Conservation (phyloP, 495 filamentous ascomycete genomes). For the Aspergillus egyptiacus region DNA sequence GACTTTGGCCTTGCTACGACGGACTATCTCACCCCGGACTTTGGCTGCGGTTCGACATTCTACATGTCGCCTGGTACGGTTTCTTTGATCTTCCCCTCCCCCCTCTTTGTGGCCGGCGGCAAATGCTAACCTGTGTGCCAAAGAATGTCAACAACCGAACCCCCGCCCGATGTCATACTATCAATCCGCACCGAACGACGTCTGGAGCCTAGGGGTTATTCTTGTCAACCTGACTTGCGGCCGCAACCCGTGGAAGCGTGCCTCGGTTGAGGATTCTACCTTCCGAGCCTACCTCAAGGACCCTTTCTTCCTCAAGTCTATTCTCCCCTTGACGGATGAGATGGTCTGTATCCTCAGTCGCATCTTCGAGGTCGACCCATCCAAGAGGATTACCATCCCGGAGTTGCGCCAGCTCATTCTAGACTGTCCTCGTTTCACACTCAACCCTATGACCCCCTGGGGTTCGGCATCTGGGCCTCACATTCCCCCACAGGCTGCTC, state of each 20-base stretch:
- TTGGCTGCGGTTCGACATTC: conserved; percentile 96
- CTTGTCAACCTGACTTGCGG: conserved; percentile 96
- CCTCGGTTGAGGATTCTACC: conserved; percentile 86
- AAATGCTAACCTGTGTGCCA: too few species aligned
- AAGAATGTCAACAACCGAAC: conserved; percentile 92
- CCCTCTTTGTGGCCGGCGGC: too few species aligned
- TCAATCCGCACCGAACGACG: conserved; percentile 87
- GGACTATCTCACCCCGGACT: conserved; percentile 80
- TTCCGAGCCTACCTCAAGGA: conserved; percentile 89
- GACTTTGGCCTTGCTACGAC: conserved; percentile 94
- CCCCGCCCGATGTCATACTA: conserved; percentile 76
- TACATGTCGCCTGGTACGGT: conserved; percentile 97
- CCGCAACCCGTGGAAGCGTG: conserved; percentile 97
- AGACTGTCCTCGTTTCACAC: conserved; percentile 71
- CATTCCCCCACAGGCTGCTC: conserved; percentile 24
- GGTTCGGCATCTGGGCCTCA: conserved; percentile 23
- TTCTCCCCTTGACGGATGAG: conserved; percentile 85
- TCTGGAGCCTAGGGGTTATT: conserved; percentile 97
- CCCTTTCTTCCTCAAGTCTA: conserved; percentile 82
- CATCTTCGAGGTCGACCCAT: conserved; percentile 86
- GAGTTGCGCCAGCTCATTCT: conserved; percentile 75
- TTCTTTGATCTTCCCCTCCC: not conserved
- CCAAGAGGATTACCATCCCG: conserved; percentile 75
- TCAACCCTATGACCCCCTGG: conserved; percentile 31
- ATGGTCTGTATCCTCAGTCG: conserved; percentile 81